Percentiles rank a stretch among this genome's conserved stretches.
phyloP scores from a whole-genome alignment of 2,329 filamentous ascomycete genomes.

The Verticillium klebahnii region DNA sequence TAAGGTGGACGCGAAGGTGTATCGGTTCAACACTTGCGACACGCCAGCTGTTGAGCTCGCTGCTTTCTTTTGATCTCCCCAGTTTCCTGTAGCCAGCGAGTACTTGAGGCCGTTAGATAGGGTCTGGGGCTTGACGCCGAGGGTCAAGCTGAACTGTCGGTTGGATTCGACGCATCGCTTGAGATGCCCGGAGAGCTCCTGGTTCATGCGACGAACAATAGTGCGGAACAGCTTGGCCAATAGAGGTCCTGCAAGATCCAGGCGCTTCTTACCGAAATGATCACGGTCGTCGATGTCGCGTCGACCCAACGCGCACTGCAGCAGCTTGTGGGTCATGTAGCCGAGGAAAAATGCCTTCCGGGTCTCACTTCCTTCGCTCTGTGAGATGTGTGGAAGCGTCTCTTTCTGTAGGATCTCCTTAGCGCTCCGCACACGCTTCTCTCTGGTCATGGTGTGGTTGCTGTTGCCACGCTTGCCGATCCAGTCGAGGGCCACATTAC shows the following conservation, averaged over 20 bases:
- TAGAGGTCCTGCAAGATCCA: constrained; percentile 90
- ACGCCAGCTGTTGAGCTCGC: constrained; percentile 93
- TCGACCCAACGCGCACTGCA: constrained; percentile 88
- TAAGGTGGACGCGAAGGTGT: constrained; percentile 93
- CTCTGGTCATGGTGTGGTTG: constrained; percentile 55
- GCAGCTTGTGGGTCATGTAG: constrained; percentile 95
- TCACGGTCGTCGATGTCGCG: constrained; percentile 95
- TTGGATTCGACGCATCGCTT: constrained; percentile 88
- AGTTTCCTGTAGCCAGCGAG: constrained; percentile 94
- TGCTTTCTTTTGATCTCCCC: constrained; percentile 99
- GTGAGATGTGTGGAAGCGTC: constrained; percentile 92
- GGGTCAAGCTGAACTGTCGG: constrained; percentile 82
- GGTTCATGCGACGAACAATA: constrained; percentile 85
- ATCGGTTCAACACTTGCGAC: constrained; percentile 95
- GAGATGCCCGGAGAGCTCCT: constrained; percentile 86
- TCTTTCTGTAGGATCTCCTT: constrained; percentile 96
- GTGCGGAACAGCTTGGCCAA: constrained; percentile 95
- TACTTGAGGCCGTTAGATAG: constrained; percentile 94
- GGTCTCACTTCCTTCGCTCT: constrained; percentile 90
- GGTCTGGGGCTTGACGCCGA: constrained; percentile 87
- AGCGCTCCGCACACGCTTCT: constrained; percentile 88
- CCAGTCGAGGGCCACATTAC: constrained; percentile 89
- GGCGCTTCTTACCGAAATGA: constrained; percentile 97
- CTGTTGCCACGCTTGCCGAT: constrained; percentile 83
- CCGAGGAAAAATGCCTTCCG: constrained; percentile 97